phyloP scores from a whole-genome alignment of 73 alveolate species.

The Paramecium sexaurelia region DNA sequence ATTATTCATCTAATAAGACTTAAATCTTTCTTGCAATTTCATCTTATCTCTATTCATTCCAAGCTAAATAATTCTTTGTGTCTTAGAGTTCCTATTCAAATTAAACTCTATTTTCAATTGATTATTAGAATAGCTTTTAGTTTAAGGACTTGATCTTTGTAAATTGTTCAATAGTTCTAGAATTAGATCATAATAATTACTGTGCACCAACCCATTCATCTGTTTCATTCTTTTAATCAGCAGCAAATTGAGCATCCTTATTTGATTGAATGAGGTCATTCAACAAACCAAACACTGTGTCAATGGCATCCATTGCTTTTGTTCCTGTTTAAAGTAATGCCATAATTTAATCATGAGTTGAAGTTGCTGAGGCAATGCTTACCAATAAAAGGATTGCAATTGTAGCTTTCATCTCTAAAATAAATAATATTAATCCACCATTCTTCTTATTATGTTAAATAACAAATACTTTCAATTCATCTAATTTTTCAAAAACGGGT shows the following conservation, averaged over 20 bases:
- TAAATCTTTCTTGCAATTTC: conserved; percentile 47
- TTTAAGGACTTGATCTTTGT: conserved; percentile 19
- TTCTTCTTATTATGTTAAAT: not conserved
- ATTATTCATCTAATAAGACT: not conserved
- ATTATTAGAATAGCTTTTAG: not conserved
- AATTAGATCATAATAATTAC: not conserved
- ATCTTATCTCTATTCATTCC: conserved; percentile 43
- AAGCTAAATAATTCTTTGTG: conserved; percentile 42
- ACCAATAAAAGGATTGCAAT: not conserved
- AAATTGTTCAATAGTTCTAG: conserved; percentile 22
- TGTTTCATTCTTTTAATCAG: conserved; percentile 41
- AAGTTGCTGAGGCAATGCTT: conserved; percentile 24
- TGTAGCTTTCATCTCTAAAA: not conserved
- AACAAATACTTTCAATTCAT: not conserved
- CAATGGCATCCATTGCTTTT: conserved; percentile 27
- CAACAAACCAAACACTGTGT: conserved; percentile 25
- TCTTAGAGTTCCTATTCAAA: not conserved
- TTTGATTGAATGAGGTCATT: conserved; percentile 19
- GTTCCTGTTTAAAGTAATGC: conserved; percentile 40
- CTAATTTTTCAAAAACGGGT: not conserved
- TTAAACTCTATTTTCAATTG: not conserved
- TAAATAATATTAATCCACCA: not conserved
- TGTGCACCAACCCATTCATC: conserved; percentile 46
- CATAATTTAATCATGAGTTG: conserved; percentile 32
- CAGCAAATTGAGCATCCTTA: conserved; percentile 29